Evolutionary conservation across 2,329 filamentous ascomycete species (phyloP).

Genomic region (Fusarium sp.): DNA sequence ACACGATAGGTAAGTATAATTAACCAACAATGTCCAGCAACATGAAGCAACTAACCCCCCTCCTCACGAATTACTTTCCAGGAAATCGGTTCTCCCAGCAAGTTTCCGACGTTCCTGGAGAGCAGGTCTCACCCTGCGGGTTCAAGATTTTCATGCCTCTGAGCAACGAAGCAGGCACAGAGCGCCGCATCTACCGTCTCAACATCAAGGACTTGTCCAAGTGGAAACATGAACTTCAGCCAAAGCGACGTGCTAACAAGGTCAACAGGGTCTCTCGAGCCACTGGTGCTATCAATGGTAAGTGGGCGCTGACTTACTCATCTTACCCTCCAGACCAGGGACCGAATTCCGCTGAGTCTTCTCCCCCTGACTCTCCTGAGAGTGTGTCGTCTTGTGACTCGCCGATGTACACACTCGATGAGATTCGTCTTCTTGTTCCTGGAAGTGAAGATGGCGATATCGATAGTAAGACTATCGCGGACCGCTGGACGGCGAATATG

Average conservation of each 20-base stretch:
- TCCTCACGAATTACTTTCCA: background rate
- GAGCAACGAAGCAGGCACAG: background rate
- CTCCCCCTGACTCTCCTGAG: background rate
- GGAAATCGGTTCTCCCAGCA: background rate
- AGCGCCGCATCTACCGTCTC: constrained; percentile 2
- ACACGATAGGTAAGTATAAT: background rate
- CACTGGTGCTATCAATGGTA: background rate
- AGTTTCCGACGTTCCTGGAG: background rate
- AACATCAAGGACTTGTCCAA: constrained; percentile 12
- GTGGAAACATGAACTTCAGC: constrained; percentile 13
- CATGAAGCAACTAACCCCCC: background rate
- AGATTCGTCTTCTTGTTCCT: background rate
- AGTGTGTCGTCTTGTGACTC: background rate
- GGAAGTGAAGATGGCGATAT: background rate
- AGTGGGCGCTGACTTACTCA: background rate
- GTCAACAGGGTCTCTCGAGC: background rate
- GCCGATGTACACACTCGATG: background rate
- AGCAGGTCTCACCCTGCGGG: background rate
- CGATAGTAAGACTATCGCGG: background rate
- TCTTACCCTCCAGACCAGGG: background rate
- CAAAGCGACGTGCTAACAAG: background rate
- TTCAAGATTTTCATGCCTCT: constrained; percentile 24
- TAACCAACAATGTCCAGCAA: background rate
- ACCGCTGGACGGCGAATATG: constrained; percentile 7
- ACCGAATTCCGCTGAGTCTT: background rate